Conservation (phyloP, 352 stramenopile genomes). For the Thraustochytrium striatum region DNA sequence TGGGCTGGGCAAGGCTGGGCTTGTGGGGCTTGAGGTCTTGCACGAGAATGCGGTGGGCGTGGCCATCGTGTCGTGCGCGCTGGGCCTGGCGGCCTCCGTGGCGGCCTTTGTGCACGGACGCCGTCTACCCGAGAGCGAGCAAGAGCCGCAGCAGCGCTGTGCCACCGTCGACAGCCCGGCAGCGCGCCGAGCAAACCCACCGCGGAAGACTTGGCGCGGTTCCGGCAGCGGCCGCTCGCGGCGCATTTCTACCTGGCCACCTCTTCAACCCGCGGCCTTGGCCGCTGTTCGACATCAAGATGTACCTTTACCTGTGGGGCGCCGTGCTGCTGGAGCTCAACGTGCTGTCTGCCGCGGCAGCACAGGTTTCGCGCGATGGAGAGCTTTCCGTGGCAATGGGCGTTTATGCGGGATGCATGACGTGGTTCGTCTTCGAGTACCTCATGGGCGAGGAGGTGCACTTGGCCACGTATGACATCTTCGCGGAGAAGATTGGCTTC, state of each 20-base stretch:
- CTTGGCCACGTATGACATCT: slow-evolving; percentile 50
- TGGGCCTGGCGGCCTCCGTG: not conserved
- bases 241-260: slow-evolving; percentile 38
- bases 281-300: slow-evolving; percentile 46
- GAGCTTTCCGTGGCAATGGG: slow-evolving; percentile 2
- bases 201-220: not conserved
- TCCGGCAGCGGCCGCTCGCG: not conserved
- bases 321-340: slow-evolving; percentile 48
- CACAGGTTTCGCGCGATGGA: not conserved
- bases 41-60: not conserved
- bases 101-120: not conserved
- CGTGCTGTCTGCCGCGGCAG: not conserved
- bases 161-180: not conserved
- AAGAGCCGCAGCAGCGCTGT: slow-evolving; percentile 6
- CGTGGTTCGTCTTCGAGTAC: slow-evolving; percentile 49
- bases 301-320: slow-evolving; percentile 49
- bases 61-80: not conserved
- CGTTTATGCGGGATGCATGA: slow-evolving; percentile 36
- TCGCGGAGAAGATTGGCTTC: slow-evolving; percentile 48
- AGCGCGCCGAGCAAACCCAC: not conserved
- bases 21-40: not conserved
- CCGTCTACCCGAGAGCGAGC: not conserved
- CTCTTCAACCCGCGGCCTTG: slow-evolving; percentile 45
- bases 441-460: slow-evolving; percentile 44
- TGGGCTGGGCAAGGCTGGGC: not conserved